A percentile compares a stretch with the other conserved stretches of the same genome.
Evolutionary conservation across 148 eudicot genomes (phyloP).

Genomic region (Rhododendron molle): DNA sequence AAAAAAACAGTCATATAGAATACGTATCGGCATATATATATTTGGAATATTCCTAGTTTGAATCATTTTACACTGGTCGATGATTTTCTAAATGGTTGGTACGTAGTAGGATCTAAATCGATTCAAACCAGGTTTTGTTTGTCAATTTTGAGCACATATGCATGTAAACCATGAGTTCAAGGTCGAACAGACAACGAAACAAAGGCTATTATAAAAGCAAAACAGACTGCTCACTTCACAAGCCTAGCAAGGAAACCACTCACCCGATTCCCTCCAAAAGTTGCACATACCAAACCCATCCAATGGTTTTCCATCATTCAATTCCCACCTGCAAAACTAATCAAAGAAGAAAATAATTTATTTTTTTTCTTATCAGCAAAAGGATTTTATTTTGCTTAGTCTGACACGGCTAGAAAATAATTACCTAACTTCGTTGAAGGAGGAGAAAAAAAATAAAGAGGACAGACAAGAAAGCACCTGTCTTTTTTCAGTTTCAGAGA

Average conservation of each 20-base stretch:
- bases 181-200: conserved; percentile 17
- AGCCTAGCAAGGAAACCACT: conserved; percentile 19
- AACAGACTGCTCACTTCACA: conserved; percentile 7
- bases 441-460: not conserved
- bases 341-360: not conserved
- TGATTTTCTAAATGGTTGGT: too few species aligned
- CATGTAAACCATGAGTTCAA: not conserved
- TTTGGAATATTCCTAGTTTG: too few species aligned
- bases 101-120: not conserved
- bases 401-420: too few species aligned
- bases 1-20: too few species aligned
- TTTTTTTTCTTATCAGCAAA: too few species aligned
- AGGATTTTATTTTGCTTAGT: not conserved
- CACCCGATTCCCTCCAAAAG: not conserved
- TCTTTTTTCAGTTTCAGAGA: not conserved
- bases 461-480: not conserved
- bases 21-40: too few species aligned
- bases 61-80: too few species aligned
- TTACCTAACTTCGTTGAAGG: too few species aligned
- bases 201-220: conserved; percentile 3
- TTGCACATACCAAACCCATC: not conserved
- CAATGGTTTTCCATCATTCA: not conserved
- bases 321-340: not conserved
- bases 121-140: too few species aligned
- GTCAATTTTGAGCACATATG: too few species aligned